Base-by-base conservation (phyloP, 176 grass and related monocot genomes). In the Carex parvula region DNA sequence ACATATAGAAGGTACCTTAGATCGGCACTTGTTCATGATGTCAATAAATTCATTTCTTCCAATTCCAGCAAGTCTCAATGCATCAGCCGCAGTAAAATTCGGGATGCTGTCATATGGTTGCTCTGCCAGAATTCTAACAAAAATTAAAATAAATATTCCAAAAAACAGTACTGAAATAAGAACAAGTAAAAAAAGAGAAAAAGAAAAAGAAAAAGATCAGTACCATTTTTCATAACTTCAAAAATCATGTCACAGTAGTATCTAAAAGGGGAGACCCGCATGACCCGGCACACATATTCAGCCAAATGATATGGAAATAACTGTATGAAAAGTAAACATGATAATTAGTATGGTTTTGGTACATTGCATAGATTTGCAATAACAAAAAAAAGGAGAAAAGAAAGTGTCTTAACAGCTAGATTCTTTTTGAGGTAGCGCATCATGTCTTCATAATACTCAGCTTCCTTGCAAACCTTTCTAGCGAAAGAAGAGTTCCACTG, bases 91-190 rank as follows among this genome's bases (percentile, higher is more conserved):
- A 86, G 86, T 98, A 86, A 98, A 98, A 80, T 98, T 98, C 32
- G 96, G 96, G 56, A 98, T 98, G 86, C 96, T 98, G 86, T 98
- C 96, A 89, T 98, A 98, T 67, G 96, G 96, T 93, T 98, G 96
- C 80, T 98, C 96, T 98, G 93, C 39, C 82, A 89, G 84, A 65
- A 82, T 84, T 83, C 48, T 80, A 26, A 75, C 71, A 83, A 64
- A 82, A 86, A 78, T 88, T 69, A 92, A 58, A 89, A 90, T 76
- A 41, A 81, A 59, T 88, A 70, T 44, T 17, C 66, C 75, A 41
- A 82, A 66, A 42, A 5, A 37, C n/a, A n/a, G n/a, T n/a, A n/a
- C n/a, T n/a, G n/a, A n/a, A n/a, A n/a, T n/a, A n/a, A n/a, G n/a
- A 5, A 37, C 15, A 41, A 70, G 11, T 14, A 8, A 29, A 66